Evolutionary conservation across 2,329 filamentous ascomycete species (phyloP).

Genomic region (Trichoderma citrinoviride): DNA sequence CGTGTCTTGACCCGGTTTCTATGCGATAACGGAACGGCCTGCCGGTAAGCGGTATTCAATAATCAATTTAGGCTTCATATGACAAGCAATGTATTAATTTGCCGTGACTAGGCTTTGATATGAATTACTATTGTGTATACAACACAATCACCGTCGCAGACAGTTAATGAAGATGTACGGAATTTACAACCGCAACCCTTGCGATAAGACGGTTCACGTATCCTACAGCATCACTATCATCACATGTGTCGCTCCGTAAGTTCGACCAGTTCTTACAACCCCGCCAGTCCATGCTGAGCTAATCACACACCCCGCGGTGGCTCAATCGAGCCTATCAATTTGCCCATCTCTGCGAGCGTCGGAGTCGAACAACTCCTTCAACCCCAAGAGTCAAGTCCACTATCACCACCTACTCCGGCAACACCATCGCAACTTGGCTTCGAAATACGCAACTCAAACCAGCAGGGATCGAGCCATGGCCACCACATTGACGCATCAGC

Average conservation of each 20-base stretch:
- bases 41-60: no score
- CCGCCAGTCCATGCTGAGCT: slow-evolving; percentile 11
- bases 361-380: no score
- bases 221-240: background rate
- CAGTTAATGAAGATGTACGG: no score
- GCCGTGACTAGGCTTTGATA: no score
- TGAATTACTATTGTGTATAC: no score
- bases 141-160: no score
- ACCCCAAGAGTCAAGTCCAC: background rate
- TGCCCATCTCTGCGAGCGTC: background rate
- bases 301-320: slow-evolving; percentile 9
- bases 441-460: background rate
- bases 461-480: background rate
- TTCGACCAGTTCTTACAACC: background rate
- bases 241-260: background rate
- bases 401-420: background rate
- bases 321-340: slow-evolving; percentile 9
- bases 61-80: no score
- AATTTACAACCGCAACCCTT: no score
- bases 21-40: no score
- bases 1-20: no score
- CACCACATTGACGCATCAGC: slow-evolving; percentile 19
- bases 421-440: background rate
- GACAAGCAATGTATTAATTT: no score
- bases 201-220: no score